A percentile compares a stretch with the other conserved stretches of the same genome.
phyloP scores from a whole-genome alignment of 192 early-diverging fungal genomes.

The Spinellus fusiger region DNA sequence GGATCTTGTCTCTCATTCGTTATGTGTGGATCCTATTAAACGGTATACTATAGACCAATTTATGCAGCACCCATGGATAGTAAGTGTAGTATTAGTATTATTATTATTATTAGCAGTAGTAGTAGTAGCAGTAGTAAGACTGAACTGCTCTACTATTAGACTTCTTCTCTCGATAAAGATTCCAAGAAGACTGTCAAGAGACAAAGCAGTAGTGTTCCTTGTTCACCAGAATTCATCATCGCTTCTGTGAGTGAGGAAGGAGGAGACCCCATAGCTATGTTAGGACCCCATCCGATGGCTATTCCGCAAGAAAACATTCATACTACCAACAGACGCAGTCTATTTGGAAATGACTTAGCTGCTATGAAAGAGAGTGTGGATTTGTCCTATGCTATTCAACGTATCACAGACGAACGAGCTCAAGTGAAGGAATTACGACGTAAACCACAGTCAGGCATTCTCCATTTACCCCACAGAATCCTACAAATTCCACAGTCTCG shows the following conservation, averaged over 20 bases:
- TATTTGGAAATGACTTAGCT: slow-evolving; percentile 36
- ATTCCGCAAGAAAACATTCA: not conserved
- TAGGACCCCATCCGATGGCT: not conserved
- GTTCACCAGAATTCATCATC: too few relatives aligned
- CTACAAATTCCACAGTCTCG: too few relatives aligned
- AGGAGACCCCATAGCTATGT: not conserved
- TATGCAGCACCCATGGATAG: slow-evolving; percentile 76
- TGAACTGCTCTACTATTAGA: not conserved
- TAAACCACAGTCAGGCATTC: too few relatives aligned
- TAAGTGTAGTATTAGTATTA: slow-evolving; percentile 15
- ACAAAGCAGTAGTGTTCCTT: too few relatives aligned
- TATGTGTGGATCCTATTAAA: slow-evolving; percentile 62
- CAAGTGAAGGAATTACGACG: slow-evolving; percentile 12
- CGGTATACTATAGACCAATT: slow-evolving; percentile 79
- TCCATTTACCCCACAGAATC: too few relatives aligned
- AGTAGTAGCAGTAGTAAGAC: not conserved
- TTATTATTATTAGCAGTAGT: not conserved
- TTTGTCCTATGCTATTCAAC: slow-evolving; percentile 64
- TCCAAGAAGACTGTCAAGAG: too few relatives aligned
- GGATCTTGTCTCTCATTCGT: slow-evolving; percentile 61
- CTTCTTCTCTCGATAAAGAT: too few relatives aligned
- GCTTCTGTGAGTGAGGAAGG: too few relatives aligned
- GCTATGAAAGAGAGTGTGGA: slow-evolving; percentile 67
- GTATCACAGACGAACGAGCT: slow-evolving; percentile 56
- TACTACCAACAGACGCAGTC: slow-evolving; percentile 41